These are phyloP conservation scores for Colletotrichum chlorophyti DNA, from an alignment of 2,329 filamentous ascomycete species.

Conservation along the genomic window DNA sequence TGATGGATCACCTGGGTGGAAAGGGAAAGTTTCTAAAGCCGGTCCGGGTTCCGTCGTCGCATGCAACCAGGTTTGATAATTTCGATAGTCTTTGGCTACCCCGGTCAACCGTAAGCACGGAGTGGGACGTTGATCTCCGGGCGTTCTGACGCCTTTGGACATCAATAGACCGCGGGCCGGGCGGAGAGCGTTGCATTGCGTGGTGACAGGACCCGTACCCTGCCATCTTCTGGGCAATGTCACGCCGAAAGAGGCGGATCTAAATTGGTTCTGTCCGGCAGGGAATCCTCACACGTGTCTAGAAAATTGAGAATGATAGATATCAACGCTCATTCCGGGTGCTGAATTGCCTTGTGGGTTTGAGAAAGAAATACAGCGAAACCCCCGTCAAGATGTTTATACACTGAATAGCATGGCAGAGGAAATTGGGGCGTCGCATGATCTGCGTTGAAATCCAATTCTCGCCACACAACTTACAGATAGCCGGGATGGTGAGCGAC, in stretches of 20 bases:
- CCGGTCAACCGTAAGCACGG: conserved; percentile 9
- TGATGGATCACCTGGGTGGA: neutral
- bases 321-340: too few relatives aligned
- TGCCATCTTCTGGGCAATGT: neutral
- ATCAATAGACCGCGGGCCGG: neutral
- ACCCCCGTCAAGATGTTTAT: too few relatives aligned
- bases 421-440: too few relatives aligned
- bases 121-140: neutral
- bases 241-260: neutral
- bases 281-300: neutral
- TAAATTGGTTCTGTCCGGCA: too few relatives aligned
- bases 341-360: too few relatives aligned
- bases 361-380: too few relatives aligned
- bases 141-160: neutral
- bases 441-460: too few relatives aligned
- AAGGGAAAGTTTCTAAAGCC: neutral
- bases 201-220: neutral
- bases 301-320: too few relatives aligned
- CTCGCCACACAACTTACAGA: too few relatives aligned
- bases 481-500: too few relatives aligned
- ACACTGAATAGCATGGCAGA: too few relatives aligned
- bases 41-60: conserved; percentile 2
- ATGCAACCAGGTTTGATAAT: neutral
- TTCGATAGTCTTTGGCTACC: conserved; percentile 13
- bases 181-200: neutral